Conservation (phyloP, 495 filamentous ascomycete genomes). For the Chaetomium fimeti region DNA sequence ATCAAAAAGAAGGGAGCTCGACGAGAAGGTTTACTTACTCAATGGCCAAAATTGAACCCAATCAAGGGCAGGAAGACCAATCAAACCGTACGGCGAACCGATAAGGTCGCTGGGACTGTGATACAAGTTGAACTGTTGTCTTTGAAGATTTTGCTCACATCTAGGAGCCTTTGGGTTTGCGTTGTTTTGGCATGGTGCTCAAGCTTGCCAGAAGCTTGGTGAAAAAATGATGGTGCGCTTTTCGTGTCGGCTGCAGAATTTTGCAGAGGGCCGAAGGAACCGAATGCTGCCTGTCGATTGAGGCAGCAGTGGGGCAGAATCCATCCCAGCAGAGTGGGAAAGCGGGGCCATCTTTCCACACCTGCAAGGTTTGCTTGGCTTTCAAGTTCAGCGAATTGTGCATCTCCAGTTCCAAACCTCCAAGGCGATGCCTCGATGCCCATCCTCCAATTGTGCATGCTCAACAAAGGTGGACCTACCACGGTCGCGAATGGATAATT, state of each 20-base stretch:
- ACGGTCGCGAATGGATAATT: too few relatives aligned
- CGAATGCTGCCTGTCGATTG: not conserved
- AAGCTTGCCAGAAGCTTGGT: constrained; percentile 17
- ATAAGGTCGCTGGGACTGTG: constrained; percentile 6
- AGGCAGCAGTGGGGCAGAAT: not conserved
- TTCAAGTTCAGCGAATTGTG: not conserved
- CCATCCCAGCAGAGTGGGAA: not conserved
- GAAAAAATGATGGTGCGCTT: not conserved
- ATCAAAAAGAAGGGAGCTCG: not conserved
- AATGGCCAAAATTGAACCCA: constrained; percentile 29
- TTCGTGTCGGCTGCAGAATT: constrained; percentile 8
- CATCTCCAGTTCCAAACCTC: not conserved
- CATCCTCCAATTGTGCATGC: too few relatives aligned
- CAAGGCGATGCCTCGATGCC: too few relatives aligned
- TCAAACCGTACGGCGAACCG: constrained; percentile 19
- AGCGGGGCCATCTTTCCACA: not conserved
- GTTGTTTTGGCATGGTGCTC: constrained; percentile 14
- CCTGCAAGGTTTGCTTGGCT: not conserved
- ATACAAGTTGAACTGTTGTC: not conserved
- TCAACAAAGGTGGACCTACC: too few relatives aligned
- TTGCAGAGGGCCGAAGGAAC: not conserved
- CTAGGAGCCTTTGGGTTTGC: not conserved
- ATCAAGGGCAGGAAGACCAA: not conserved
- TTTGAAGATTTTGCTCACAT: constrained; percentile 8
- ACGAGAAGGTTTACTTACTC: constrained; percentile 26